These are phyloP conservation scores for Erysiphe pulchra DNA, from an alignment of 2,329 filamentous ascomycete genomes.

Conservation along the genomic window DNA sequence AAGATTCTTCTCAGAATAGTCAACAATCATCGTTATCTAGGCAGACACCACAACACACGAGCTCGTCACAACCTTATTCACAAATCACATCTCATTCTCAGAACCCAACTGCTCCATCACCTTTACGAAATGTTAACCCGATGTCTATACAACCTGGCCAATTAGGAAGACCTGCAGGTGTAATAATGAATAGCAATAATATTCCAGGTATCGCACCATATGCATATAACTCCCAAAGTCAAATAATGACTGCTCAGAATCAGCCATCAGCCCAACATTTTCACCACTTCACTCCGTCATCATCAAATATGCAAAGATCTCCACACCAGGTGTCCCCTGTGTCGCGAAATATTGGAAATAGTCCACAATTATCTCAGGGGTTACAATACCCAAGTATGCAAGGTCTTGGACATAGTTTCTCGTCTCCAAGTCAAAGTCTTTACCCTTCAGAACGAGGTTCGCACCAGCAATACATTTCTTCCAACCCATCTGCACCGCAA, in stretches of 20 bases:
- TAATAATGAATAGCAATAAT: conserved; percentile 19
- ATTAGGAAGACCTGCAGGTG: conserved; percentile 38
- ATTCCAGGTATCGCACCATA: conserved; percentile 24
- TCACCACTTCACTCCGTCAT: conserved; percentile 24
- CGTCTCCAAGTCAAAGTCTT: conserved; percentile 27
- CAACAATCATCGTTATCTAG: conserved; percentile 14
- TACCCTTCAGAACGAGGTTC: conserved; percentile 36
- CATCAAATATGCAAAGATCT: conserved; percentile 17
- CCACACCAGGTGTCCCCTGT: conserved; percentile 33
- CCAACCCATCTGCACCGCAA: conserved; percentile 19
- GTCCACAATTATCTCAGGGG: conserved; percentile 27
- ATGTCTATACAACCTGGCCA: conserved; percentile 28
- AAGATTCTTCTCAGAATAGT: conserved; percentile 23
- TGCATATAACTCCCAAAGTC: conserved; percentile 32
- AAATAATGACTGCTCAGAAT: conserved; percentile 39
- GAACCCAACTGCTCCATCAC: conserved; percentile 45
- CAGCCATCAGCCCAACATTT: conserved; percentile 35
- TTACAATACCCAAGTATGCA: conserved; percentile 40
- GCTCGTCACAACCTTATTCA: conserved; percentile 33
- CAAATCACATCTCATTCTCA: conserved; percentile 42
- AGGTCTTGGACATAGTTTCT: conserved; percentile 30
- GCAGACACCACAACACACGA: conserved; percentile 17
- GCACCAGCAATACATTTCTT: conserved; percentile 38
- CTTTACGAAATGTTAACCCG: conserved; percentile 43
- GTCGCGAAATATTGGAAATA: conserved; percentile 28